Base-by-base conservation (phyloP, 495 filamentous ascomycete species). In the Daldinia loculata region DNA sequence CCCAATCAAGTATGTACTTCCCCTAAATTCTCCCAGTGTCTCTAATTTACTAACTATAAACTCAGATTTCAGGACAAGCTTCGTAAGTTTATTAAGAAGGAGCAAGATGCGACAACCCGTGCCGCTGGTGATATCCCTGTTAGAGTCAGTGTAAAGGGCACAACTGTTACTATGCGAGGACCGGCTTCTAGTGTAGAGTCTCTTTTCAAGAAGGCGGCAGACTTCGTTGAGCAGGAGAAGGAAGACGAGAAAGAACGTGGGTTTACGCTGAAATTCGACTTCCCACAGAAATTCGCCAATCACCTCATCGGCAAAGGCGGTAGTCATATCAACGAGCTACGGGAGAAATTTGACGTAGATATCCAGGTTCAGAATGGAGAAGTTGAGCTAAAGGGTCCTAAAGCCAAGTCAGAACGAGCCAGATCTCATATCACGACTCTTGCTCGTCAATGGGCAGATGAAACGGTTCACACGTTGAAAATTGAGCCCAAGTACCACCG, bases 291-390 rank as follows among this genome's bases (percentile, higher is more conserved):
- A 78, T 96, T 89, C 69, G 93, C 94, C 62, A 96, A 96, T 75
- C 89, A 94, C 77, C 85, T 99, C 17, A 98, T 99, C 70, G 95
- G 95, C 63, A 93, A 91, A 77, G 88, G 89, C 41, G 95, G 95
- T 26, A 94, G 94, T 81, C 95, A 95, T 79, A 95, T 98, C 81
- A 93, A 92, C 67, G 94, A 96, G 76, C 84, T 97, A n/a, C 91
- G 94, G 17, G 95, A 98, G 34, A 93, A 95, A 76, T 97, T 96
- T 72, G 96, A 98, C 77, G 96, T 99, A 34, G 95, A 98, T 50
- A 98, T 99, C 72, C 92, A 96, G 76, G 88, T 98, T 36, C 92
- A 97, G 50, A 85, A 89, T 63, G 88, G 88, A 24, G 84, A 84
- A 66, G 86, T 89, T n/a, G 84, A 86, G 63, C 80, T 90, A 12